Conservation (phyloP, 768 basidiomycete species). For the Naganishia vaughanmartiniae region DNA sequence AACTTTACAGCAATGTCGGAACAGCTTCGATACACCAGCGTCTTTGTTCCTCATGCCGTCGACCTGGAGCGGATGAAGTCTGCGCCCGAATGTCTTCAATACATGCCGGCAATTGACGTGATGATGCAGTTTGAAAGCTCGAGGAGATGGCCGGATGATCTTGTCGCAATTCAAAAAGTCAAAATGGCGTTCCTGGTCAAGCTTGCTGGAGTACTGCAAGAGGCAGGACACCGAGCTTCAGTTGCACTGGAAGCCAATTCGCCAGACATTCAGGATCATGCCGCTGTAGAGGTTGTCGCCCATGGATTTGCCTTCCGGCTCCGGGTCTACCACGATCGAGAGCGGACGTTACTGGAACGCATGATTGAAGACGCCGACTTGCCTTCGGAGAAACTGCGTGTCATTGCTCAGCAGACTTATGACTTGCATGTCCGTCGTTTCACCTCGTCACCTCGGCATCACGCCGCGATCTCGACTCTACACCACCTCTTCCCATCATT, state of each 20-base stretch:
- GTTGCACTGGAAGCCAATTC: constrained; percentile 34
- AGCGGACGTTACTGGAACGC: constrained; percentile 72
- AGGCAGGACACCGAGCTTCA: constrained; percentile 33
- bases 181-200: constrained; percentile 89
- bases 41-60: constrained; percentile 75
- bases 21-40: constrained; percentile 73
- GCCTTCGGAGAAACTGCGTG: constrained; percentile 35
- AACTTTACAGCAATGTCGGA: constrained; percentile 73
- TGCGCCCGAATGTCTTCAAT: constrained; percentile 60
- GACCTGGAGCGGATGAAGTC: constrained; percentile 57
- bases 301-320: constrained; percentile 84
- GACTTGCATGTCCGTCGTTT: constrained; percentile 69
- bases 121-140: constrained; percentile 89
- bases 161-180: constrained; percentile 85
- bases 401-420: constrained; percentile 47
- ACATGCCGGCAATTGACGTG: constrained; percentile 68
- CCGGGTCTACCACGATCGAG: constrained; percentile 82
- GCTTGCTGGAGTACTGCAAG: constrained; percentile 61
- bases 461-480: constrained; percentile 73
- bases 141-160: constrained; percentile 89
- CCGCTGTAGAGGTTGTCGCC: constrained; percentile 72
- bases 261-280: constrained; percentile 66
- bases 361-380: constrained; percentile 57
- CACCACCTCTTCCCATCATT: constrained; percentile 77
- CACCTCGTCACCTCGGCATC: constrained; percentile 76